A percentile compares a stretch with the other conserved stretches of the same genome.
Conservation (phyloP, 1,284 basidiomycete genomes). For the Mycena sp. region DNA sequence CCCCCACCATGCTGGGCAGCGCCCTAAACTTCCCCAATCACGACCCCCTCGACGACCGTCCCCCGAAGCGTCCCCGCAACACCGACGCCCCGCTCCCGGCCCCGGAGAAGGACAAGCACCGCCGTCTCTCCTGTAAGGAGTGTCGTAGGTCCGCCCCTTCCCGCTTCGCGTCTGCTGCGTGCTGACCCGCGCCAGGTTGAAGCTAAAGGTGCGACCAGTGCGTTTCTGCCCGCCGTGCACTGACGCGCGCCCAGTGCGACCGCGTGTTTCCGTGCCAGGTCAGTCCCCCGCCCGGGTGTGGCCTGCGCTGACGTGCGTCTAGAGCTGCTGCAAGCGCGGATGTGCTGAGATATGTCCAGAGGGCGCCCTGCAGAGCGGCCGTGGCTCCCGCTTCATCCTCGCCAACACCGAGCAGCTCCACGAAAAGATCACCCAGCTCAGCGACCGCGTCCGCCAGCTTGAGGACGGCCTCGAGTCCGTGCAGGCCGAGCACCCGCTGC, state of each 20-base stretch:
- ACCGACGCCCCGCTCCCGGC: conserved; percentile 2
- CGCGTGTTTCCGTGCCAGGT: conserved; percentile 67
- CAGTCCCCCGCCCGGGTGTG: conserved; percentile 8
- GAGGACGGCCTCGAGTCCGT: conserved; percentile 62
- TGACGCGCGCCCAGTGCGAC: conserved; percentile 56
- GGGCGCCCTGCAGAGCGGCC: conserved; percentile 31
- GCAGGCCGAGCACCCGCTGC: conserved; percentile 63
- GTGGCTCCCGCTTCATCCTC: conserved; percentile 59
- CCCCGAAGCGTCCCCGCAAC: conserved; percentile 25
- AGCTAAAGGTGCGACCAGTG: conserved; percentile 56
- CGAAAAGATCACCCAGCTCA: conserved; percentile 26
- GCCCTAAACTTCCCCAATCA: conserved; percentile 27
- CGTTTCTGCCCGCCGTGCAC: conserved; percentile 3
- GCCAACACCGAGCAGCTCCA: conserved; percentile 64
- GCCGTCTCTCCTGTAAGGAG: conserved; percentile 64
- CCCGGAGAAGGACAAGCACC: conserved; percentile 25
- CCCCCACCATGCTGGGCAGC: conserved; percentile 29
- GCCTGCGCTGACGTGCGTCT: conserved; percentile 21
- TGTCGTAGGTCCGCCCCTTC: conserved; percentile 57
- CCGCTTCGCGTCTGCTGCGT: not conserved
- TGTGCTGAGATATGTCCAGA: conserved; percentile 70
- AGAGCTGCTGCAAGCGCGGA: conserved; percentile 69
- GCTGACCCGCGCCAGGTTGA: conserved; percentile 49
- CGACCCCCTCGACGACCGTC: conserved; percentile 26
- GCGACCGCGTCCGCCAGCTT: conserved; percentile 66